Evolutionary conservation across 176 grass and related monocot species (phyloP), one percentile per base, ranked within the genome.

Genomic region (Sorghum bicolor): DNA sequence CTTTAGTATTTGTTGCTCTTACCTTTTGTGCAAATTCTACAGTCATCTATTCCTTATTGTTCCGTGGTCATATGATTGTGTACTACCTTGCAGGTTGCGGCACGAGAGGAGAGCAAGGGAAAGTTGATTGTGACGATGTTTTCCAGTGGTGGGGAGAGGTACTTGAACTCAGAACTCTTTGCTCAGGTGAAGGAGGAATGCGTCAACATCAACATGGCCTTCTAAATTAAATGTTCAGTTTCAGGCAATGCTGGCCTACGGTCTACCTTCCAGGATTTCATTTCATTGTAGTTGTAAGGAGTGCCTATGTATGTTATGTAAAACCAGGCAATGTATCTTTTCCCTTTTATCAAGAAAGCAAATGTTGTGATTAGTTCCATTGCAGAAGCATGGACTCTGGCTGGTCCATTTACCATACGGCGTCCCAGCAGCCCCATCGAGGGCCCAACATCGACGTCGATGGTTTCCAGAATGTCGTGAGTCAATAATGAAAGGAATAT

Each of bases 51-150:
- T 60, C 37, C 14, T 72, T 22, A 8, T 55, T 73, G 60, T 73
- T 75, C 0, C 17, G 5, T 44, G 63, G 15, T 48, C 29, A 26
- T 84, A 50, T 87, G n/a, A 78, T 82, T 63, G 3, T 65, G 40
- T 44, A 39, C 39, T 82, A 48, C 12, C 15, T 74, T 31, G 72
- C 57, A 97, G 90, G 66, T 97, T 58, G 95, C 90, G 57, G 85
- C 82, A 75, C 93, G 81, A 87, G 85, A 84, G 71, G 92, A 97
- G 48, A 93, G 85, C 53, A 84, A 82, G 80, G 90, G 87, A 22
- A 94, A 97, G 86, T 93, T 94, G 88, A 84, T 94, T 10, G 90
- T 94, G 66, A 94, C 85, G 58, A 84, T 97, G 74, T 91, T 94
- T 30, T 84, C 92, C 37, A 93, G 92, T 29, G 84, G 88, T 12